Conservation (phyloP, 192 early-diverging fungal genomes). For the Coemansia sp. region DNA sequence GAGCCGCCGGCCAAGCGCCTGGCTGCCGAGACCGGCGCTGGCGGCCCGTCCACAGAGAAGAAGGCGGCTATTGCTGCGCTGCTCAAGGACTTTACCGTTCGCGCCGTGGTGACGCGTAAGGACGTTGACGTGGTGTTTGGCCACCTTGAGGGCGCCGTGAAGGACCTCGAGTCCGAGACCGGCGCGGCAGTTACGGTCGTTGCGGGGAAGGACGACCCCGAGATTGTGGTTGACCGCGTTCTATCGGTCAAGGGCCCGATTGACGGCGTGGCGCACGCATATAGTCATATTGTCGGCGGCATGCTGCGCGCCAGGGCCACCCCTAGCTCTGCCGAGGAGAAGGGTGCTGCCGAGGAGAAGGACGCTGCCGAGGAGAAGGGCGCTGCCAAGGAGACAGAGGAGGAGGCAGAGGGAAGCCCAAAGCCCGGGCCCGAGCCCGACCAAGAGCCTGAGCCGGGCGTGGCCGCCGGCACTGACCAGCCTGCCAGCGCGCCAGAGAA, state of each 20-base stretch:
- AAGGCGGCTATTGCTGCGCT: conserved; percentile 3
- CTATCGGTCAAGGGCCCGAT: conserved; percentile 39
- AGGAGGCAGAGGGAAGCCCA: not conserved
- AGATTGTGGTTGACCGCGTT: conserved; percentile 47
- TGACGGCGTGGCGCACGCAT: not conserved
- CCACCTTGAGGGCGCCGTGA: conserved; percentile 5
- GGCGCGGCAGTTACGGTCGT: conserved; percentile 17
- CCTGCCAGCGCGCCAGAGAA: not conserved
- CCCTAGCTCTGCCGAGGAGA: not conserved
- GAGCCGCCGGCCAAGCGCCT: conserved; percentile 38
- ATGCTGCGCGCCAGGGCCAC: not conserved
- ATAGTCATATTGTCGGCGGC: not conserved
- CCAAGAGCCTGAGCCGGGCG: not conserved
- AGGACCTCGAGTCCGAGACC: conserved; percentile 16
- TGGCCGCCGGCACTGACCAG: not conserved
- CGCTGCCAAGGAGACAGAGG: not conserved
- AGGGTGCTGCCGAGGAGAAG: not conserved
- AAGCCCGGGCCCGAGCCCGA: not conserved
- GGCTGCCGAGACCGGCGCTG: conserved; percentile 7
- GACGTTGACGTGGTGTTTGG: conserved; percentile 44
- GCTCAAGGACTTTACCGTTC: conserved; percentile 37
- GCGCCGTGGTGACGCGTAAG: conserved; percentile 47
- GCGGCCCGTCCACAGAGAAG: conserved; percentile 11
- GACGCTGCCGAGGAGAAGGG: not conserved
- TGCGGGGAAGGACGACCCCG: conserved; percentile 45